phyloP scores from a whole-genome alignment of 805 yeast genomes.

The Metschnikowia matae region DNA sequence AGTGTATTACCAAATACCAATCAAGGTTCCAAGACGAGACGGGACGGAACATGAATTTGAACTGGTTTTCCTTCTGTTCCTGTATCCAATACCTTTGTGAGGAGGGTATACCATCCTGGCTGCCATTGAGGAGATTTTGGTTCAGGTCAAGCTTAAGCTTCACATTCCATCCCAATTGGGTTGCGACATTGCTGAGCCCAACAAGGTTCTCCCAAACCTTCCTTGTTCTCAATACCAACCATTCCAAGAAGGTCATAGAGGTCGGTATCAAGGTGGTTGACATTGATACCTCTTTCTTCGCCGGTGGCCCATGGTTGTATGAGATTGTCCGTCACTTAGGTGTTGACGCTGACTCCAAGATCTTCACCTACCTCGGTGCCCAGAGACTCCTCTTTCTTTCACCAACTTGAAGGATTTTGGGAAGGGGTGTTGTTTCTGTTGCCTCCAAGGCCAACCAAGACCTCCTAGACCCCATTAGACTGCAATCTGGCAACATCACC shows the following conservation, averaged over 20 bases:
- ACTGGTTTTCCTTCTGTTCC: no score
- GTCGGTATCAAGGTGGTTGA: slow-evolving; percentile 47
- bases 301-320: slow-evolving; percentile 30
- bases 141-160: slow-evolving; percentile 42
- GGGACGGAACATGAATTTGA: no score
- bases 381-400: slow-evolving; percentile 20
- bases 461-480: slow-evolving; percentile 42
- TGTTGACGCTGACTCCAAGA: slow-evolving; percentile 26
- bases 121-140: slow-evolving; percentile 36
- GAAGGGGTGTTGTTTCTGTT: slow-evolving; percentile 38
- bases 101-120: no score
- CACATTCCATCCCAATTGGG: slow-evolving; percentile 65
- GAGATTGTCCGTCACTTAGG: slow-evolving; percentile 36
- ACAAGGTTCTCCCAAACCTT: slow-evolving; percentile 32
- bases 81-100: no score
- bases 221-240: slow-evolving; percentile 29
- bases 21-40: no score
- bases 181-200: slow-evolving; percentile 31
- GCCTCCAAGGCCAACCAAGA: slow-evolving; percentile 28
- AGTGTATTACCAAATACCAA: no score
- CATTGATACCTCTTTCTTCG: slow-evolving; percentile 38
- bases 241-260: slow-evolving; percentile 36
- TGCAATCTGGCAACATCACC: slow-evolving; percentile 39
- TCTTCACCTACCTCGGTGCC: slow-evolving; percentile 41
- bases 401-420: slow-evolving; percentile 37